Evolutionary conservation across 345 rosid genomes (phyloP), one percentile per base, ranked within the genome.

Genomic region (Barbarea vulgaris): DNA sequence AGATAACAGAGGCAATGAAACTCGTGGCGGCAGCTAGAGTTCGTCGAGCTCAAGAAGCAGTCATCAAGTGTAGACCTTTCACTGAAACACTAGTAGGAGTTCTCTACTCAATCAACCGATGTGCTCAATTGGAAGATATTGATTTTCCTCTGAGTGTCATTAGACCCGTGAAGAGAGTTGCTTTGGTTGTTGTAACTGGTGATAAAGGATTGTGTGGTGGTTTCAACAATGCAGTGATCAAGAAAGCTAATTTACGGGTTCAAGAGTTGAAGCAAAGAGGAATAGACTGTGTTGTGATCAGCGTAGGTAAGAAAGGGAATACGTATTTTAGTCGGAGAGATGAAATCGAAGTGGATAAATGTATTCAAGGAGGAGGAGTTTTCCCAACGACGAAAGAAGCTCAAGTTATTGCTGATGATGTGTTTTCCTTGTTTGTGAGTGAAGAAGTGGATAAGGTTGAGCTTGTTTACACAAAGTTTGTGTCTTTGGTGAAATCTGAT

Each of bases 401-500:
- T 73, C 96, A 89, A 39, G 69, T 83, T 54, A 83, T 94, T 37
- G 97, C 97, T 7, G 98, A 91, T 60, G 77, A 84, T 79, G 95
- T 91, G 33, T 94, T 91, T 73, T 86, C 97, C 0, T 48, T 89
- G 59, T 94, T 94, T 72, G 81, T 89, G 17, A 84, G 84, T 5
- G 90, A 87, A 78, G 93, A 91, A 59, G 97, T 88, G 12, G 98
- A 94, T 83, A 94, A 91, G 56, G 97, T 88, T 60, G 96, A 91
- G 83, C 83, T 94, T 69, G 83, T 93, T 28, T 91, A 85, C 77
- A 80, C 91, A 11, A 91, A 91, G 86, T 93, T 93, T 53, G 88
- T 87, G 28, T 91, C 97, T 25, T 83, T 93, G 64, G 81, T 93
- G 17, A 88, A 83, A 71, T 93, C 96, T 3, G 85, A 88, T 55